phyloP scores from a whole-genome alignment of 2,329 filamentous ascomycete genomes.

The Cercospora nicotianae region DNA sequence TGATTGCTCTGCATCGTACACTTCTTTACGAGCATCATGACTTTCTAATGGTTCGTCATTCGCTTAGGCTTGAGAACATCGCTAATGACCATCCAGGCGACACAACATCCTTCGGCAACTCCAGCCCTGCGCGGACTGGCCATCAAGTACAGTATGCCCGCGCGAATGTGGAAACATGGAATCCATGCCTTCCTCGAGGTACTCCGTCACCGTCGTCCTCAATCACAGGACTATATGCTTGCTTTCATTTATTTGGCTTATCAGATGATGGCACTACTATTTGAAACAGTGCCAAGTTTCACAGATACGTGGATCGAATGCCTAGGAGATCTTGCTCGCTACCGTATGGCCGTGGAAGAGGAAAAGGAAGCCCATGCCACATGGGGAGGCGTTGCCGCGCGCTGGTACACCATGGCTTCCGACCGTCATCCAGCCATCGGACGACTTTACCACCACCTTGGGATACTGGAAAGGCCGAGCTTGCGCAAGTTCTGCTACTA shows the following conservation, averaged over 20 bases:
- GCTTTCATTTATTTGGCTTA: slow-evolving; percentile 88
- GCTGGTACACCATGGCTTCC: slow-evolving; percentile 83
- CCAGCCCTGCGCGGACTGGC: slow-evolving; percentile 67
- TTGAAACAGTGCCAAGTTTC: slow-evolving; percentile 81
- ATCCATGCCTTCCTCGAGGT: slow-evolving; percentile 59
- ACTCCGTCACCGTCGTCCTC: slow-evolving; percentile 70
- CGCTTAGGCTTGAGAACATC: neutral
- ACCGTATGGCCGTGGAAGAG: slow-evolving; percentile 89
- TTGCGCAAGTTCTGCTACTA: slow-evolving; percentile 74
- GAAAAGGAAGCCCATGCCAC: slow-evolving; percentile 66
- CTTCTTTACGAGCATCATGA: slow-evolving; percentile 50
- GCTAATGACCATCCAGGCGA: slow-evolving; percentile 51
- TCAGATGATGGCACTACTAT: slow-evolving; percentile 81
- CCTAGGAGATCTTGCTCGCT: slow-evolving; percentile 79
- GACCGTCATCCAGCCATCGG: slow-evolving; percentile 74
- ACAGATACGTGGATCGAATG: slow-evolving; percentile 93
- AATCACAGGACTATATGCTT: slow-evolving; percentile 83
- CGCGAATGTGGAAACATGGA: slow-evolving; percentile 89
- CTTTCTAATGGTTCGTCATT: slow-evolving; percentile 57
- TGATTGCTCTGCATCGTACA: slow-evolving; percentile 80
- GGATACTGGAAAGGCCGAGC: slow-evolving; percentile 71
- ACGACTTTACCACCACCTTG: slow-evolving; percentile 83
- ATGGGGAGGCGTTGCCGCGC: slow-evolving; percentile 76
- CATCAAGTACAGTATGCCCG: slow-evolving; percentile 85
- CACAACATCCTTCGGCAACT: slow-evolving; percentile 78